Evolutionary conservation across 129 eudicot species (phyloP).

Genomic region (Flaveria sonorensis): DNA sequence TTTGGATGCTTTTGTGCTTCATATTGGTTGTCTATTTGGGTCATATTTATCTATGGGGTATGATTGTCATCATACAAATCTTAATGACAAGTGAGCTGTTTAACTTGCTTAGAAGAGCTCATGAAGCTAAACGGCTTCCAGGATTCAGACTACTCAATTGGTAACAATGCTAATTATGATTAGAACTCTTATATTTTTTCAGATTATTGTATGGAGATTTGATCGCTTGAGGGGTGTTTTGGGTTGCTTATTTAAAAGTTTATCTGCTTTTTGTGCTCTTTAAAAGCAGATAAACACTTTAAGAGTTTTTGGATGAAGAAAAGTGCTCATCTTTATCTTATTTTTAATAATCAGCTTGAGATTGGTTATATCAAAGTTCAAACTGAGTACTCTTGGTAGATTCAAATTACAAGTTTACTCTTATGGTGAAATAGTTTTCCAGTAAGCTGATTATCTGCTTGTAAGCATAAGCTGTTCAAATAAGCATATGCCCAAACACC

Average conservation of each 20-base stretch:
- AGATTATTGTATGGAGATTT: background rate
- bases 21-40: slow-evolving; percentile 64
- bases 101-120: slow-evolving; percentile 70
- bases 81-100: slow-evolving; percentile 75
- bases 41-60: slow-evolving; percentile 78
- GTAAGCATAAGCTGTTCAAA: background rate
- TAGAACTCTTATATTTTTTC: background rate
- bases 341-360: background rate
- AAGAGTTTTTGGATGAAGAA: background rate
- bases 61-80: slow-evolving; percentile 73
- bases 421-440: background rate
- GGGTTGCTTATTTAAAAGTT: background rate
- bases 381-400: background rate
- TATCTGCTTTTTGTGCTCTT: background rate
- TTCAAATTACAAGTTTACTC: background rate
- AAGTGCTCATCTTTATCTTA: background rate
- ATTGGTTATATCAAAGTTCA: too few species aligned
- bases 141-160: slow-evolving; percentile 86
- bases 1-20: slow-evolving; percentile 69
- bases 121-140: slow-evolving; percentile 74
- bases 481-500: background rate
- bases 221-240: background rate
- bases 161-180: slow-evolving; percentile 30
- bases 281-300: background rate
- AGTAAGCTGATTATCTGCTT: background rate